Conservation (phyloP, 345 rosid species). For the Camelina neglecta region DNA sequence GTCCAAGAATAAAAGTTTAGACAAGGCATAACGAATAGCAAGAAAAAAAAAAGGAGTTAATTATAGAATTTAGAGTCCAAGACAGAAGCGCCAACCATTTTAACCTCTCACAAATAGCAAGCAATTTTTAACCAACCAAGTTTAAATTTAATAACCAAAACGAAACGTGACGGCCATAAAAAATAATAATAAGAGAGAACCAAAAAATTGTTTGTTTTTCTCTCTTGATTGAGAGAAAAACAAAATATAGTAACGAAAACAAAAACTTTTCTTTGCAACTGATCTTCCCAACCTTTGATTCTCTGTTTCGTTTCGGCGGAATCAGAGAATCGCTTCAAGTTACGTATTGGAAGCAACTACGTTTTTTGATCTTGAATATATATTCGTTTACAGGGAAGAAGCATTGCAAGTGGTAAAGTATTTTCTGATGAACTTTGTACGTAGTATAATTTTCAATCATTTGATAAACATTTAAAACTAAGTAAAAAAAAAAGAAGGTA, state of each 20-base stretch:
- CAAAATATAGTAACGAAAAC: background rate
- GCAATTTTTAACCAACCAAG: constrained; percentile 24
- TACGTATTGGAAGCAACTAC: background rate
- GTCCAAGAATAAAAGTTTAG: background rate
- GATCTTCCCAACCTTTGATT: constrained; percentile 45
- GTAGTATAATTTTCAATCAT: background rate
- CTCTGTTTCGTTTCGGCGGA: constrained; percentile 74
- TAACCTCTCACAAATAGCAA: constrained; percentile 43
- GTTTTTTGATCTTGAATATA: constrained; percentile 17
- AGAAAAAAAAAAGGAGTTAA: constrained; percentile 12
- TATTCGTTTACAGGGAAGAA: constrained; percentile 28
- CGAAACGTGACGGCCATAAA: background rate
- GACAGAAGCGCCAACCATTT: constrained; percentile 34
- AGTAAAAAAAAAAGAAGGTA: background rate
- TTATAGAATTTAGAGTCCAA: constrained; percentile 31
- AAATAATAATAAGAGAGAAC: background rate
- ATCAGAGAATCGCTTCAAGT: constrained; percentile 65
- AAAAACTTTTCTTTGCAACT: background rate
- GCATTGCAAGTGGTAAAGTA: constrained; percentile 25
- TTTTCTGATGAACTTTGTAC: background rate
- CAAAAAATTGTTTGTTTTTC: constrained; percentile 25
- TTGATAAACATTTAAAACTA: constrained; percentile 11
- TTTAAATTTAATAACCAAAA: constrained; percentile 23
- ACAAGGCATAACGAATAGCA: background rate
- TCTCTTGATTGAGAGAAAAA: constrained; percentile 33